Conservation (phyloP, 139 green algal species). For the Coccomyxa sp. region DNA sequence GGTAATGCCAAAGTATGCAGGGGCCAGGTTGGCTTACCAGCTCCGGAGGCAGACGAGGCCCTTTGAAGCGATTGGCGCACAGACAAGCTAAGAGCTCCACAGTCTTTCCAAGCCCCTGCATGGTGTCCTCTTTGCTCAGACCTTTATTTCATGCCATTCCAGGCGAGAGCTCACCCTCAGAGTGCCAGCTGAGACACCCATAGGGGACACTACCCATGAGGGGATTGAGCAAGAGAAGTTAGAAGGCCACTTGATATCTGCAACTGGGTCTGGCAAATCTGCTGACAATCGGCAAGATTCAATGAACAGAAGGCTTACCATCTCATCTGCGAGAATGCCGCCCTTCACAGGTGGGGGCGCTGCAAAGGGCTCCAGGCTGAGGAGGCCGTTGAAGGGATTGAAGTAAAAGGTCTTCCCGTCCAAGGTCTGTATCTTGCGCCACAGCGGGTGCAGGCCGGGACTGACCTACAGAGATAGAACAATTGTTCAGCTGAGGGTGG, state of each 20-base stretch:
- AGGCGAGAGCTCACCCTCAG: too few relatives aligned
- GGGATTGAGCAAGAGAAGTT: too few relatives aligned
- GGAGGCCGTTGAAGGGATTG: slow-evolving; percentile 40
- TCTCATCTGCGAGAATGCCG: slow-evolving; percentile 61
- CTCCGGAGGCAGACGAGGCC: not conserved
- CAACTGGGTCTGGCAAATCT: not conserved
- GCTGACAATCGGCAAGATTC: not conserved
- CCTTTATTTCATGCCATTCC: too few relatives aligned
- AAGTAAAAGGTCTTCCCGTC: slow-evolving; percentile 34
- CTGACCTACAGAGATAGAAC: not conserved
- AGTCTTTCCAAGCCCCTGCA: slow-evolving; percentile 89
- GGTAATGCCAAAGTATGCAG: not conserved
- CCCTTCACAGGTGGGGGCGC: slow-evolving; percentile 20
- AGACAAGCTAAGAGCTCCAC: slow-evolving; percentile 90
- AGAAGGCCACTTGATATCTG: too few relatives aligned
- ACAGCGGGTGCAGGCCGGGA: slow-evolving; percentile 55
- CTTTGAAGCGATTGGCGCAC: slow-evolving; percentile 45
- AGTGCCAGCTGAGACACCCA: too few relatives aligned
- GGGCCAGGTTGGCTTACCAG: not conserved
- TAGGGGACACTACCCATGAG: too few relatives aligned
- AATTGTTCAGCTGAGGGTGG: not conserved
- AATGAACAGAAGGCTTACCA: slow-evolving; percentile 18
- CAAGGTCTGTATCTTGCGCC: slow-evolving; percentile 32
- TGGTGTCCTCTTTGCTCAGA: too few relatives aligned
- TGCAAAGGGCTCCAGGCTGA: slow-evolving; percentile 19